Percentiles rank a stretch among this genome's conserved stretches.
These are phyloP conservation scores for Agrostemma githago DNA, from an alignment of 148 eudicot genomes.

Conservation along the genomic window DNA sequence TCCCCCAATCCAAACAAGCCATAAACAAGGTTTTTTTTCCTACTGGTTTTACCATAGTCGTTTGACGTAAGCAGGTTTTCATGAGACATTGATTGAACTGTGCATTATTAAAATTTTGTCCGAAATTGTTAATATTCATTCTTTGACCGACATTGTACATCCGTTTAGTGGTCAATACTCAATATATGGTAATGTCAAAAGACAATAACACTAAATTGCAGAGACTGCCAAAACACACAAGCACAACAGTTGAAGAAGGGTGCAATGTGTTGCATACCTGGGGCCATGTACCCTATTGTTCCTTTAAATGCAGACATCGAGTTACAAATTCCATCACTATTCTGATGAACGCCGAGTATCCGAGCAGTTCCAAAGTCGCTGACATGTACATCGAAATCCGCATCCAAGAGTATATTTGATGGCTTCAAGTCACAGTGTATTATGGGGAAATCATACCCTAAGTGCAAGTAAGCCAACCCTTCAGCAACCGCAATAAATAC, in stretches of 20 bases:
- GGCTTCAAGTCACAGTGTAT: slow-evolving; percentile 95
- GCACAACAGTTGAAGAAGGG: neutral
- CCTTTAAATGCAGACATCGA: slow-evolving; percentile 68
- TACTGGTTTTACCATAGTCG: too few relatives aligned
- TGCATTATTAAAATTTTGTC: neutral
- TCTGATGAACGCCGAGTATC: slow-evolving; percentile 59
- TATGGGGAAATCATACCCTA: slow-evolving; percentile 71
- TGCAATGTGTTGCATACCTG: slow-evolving; percentile 63
- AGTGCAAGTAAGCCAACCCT: slow-evolving; percentile 77
- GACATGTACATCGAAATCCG: slow-evolving; percentile 65
- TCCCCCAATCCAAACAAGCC: too few relatives aligned
- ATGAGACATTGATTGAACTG: neutral
- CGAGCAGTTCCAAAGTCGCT: slow-evolving; percentile 94
- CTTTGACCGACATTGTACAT: neutral
- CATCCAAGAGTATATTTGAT: slow-evolving; percentile 77
- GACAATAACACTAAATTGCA: neutral
- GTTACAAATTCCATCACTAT: slow-evolving; percentile 37
- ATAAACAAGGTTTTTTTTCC: too few relatives aligned
- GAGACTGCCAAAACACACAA: neutral
- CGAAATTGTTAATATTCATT: neutral
- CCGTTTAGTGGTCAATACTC: neutral
- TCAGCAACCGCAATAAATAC: slow-evolving; percentile 49
- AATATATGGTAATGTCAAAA: neutral
- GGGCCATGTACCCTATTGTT: slow-evolving; percentile 92
- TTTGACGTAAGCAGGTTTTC: neutral